Evolutionary conservation across 2,329 filamentous ascomycete genomes (phyloP), one percentile per base, ranked within the genome.

Genomic region (Monosporascus sp.): DNA sequence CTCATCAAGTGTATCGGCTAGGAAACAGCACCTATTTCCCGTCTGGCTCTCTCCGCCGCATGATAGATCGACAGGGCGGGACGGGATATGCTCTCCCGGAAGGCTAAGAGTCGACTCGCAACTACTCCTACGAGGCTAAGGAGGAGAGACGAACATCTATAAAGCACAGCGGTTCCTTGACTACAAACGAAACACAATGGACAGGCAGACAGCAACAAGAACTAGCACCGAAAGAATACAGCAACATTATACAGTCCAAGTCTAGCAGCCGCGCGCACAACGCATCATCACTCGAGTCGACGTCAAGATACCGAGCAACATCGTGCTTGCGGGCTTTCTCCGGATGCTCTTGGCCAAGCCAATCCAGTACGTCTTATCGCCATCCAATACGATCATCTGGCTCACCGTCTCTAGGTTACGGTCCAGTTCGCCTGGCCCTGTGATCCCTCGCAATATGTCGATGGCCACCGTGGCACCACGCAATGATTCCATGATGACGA

Each of bases 281-380:
- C 34, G 48, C 27, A 51, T 41, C 27, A 27, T 27, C 2, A 27
- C 27, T 11, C 27, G 2, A 27, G 27, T 27, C 27, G 27, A 11
- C 3, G 25, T 54, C 49, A 66, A 54, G 49, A 66, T 67, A 63
- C 58, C 64, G 54, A 60, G 55, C 49, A 55, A 62, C n/a, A 31
- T 63, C 48, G 51, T 67, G 47, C 54, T 65, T 20, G 63, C 55
- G 49, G 62, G 63, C 27, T 60, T 67, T 17, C 49, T 65, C 51
- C 63, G 64, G 42, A 58, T 55, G 51, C 54, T 62, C 45, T 53
- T 66, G 57, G 63, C 64, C 20, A 64, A 59, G 48, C 63, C 63
- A 45, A 63, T 66, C 51, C 39, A 50, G 63, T 65, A 60, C 61
- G 61, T 37, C 37, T 47, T 37, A 22, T 44, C 1, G 14, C 11